Evolutionary conservation across 192 early-diverging fungal species (phyloP), one percentile per base, ranked within the genome.

Genomic region (Cladochytrium replicatum): DNA sequence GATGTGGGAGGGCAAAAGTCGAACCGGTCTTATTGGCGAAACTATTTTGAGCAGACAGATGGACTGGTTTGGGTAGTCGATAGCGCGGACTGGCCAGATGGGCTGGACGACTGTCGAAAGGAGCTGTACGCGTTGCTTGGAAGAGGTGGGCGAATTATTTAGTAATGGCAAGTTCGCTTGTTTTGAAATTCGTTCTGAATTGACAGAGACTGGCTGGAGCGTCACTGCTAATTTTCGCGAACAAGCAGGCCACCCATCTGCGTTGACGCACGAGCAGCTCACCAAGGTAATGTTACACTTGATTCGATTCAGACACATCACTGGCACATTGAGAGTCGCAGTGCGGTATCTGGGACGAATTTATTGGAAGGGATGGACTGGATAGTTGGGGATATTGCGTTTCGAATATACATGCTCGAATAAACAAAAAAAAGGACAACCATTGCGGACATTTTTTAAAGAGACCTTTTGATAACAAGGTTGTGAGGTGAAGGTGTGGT

Each of bases 21-120:
- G 2, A 94, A 97, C 57, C 77, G 96, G 47, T 83, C 89, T 3
- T 99, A 96, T 63, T 99, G 96, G 96, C 70, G 93, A 26, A 99
- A 99, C 72, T 99, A 99, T 55, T 99, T 99, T 81, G 96, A 99
- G 60, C 87, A 94, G 46, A 99, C 96, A 0, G 96, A 99, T 52
- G 96, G 85, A 0, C 61, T 99, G 13, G 84, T 97, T 21, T 99
- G 93, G 93, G 96, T 99, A 0, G 91, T 99, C 9, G 96, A 99
- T 55, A 85, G 87, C 29, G 88, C 87, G 8, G 96, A 99, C 63
- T 54, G 83, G 34, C 62, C 80, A 27, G 75, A 78, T 25, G 63
- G 96, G 11, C 66, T 96, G 54, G 66, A 79, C 21, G 85, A 88
- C 52, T 96, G 92, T 54, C 75, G 67, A 30, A 46, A 63, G 19